Conservation (phyloP, 176 grass and related monocot species). For the Zoysia japonica region DNA sequence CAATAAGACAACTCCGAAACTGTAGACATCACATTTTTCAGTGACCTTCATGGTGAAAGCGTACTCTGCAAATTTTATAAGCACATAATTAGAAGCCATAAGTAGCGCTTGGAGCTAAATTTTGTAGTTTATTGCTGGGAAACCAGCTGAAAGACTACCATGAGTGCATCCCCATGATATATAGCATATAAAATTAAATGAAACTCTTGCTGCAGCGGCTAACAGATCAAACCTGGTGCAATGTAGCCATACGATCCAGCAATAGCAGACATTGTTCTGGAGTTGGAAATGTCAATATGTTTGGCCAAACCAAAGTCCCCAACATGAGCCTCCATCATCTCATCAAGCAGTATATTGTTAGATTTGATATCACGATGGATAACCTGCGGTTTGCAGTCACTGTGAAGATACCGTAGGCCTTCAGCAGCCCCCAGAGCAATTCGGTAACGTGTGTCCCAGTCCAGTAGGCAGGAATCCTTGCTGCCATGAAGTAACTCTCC, state of each 20-base stretch:
- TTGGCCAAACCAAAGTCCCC: constrained; percentile 94
- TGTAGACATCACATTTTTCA: constrained; percentile 94
- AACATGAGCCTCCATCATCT: constrained; percentile 89
- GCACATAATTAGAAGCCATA: constrained; percentile 34
- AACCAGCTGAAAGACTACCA: constrained; percentile 31
- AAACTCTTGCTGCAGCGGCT: constrained; percentile 6
- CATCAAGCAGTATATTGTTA: constrained; percentile 92
- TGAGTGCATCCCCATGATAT: neutral
- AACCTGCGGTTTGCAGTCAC: constrained; percentile 81
- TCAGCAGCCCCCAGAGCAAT: constrained; percentile 86
- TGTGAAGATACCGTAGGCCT: constrained; percentile 87
- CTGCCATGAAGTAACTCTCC: constrained; percentile 77
- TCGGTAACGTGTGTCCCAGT: constrained; percentile 80
- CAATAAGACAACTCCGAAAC: constrained; percentile 84
- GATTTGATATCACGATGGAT: constrained; percentile 99
- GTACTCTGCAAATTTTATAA: constrained; percentile 65
- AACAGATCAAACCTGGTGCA: constrained; percentile 71
- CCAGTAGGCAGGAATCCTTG: constrained; percentile 56
- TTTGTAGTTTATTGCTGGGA: constrained; percentile 2
- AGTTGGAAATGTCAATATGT: constrained; percentile 76
- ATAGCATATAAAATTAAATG: neutral
- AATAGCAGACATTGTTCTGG: constrained; percentile 87
- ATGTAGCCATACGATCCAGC: constrained; percentile 95
- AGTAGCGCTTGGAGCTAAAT: constrained; percentile 10
- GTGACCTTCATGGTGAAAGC: constrained; percentile 99